Conservation (phyloP, 2,329 filamentous ascomycete species). For the Xylariaceae sp. region DNA sequence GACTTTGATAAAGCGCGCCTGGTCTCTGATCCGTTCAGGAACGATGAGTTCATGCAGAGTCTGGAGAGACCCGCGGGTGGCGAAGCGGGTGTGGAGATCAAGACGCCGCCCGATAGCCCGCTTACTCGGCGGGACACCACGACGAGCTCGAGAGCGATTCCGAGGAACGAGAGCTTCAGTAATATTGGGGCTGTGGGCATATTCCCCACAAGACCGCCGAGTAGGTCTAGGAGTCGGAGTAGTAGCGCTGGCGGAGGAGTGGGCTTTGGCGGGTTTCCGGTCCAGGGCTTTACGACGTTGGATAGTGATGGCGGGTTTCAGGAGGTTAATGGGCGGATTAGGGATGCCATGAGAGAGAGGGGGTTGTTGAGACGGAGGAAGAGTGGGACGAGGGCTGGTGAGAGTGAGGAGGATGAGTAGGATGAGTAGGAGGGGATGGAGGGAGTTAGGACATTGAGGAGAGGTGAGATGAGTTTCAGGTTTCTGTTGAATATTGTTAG, state of each 20-base stretch:
- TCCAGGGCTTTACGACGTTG: constrained; percentile 66
- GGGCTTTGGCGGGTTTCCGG: constrained; percentile 57
- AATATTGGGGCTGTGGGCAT: constrained; percentile 84
- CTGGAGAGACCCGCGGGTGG: constrained; percentile 30
- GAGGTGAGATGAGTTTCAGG: too few species aligned
- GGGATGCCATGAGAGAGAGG: constrained; percentile 78
- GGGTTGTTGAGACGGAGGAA: constrained; percentile 57
- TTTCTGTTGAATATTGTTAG: too few species aligned
- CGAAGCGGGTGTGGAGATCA: constrained; percentile 18
- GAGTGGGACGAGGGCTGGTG: constrained; percentile 34
- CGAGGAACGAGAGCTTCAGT: constrained; percentile 89
- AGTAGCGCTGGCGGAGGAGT: constrained; percentile 61
- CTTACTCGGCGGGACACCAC: constrained; percentile 48
- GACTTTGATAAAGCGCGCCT: constrained; percentile 82
- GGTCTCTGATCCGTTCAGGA: constrained; percentile 51
- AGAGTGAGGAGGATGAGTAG: constrained; percentile 20
- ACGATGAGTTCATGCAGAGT: constrained; percentile 22
- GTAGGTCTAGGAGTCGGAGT: constrained; percentile 63
- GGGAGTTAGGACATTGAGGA: too few species aligned
- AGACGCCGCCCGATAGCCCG: constrained; percentile 26
- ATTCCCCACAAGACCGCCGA: constrained; percentile 85
- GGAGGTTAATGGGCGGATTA: constrained; percentile 78
- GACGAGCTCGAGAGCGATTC: constrained; percentile 53
- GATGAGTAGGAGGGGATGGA: too few species aligned
- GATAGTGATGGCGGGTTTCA: constrained; percentile 70